A percentile compares a stretch with the other conserved stretches of the same genome.
These are phyloP conservation scores for Leccinum broughii DNA, from an alignment of 768 basidiomycete genomes.

Conservation along the genomic window DNA sequence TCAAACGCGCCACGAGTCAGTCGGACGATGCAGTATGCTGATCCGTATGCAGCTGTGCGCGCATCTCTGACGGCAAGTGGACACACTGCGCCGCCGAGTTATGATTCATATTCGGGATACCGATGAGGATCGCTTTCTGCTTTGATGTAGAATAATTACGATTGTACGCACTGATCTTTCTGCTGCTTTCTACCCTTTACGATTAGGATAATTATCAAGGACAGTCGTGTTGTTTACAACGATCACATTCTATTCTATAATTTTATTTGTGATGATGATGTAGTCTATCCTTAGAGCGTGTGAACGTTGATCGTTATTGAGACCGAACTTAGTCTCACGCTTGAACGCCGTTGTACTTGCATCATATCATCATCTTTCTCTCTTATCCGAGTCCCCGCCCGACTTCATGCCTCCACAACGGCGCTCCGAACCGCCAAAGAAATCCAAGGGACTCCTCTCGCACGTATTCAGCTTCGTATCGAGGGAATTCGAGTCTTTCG, in stretches of 20 bases:
- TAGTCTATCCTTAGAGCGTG: slow-evolving; percentile 4
- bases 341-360: slow-evolving; percentile 6
- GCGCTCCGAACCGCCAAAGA: slow-evolving; percentile 4
- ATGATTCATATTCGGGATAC: slow-evolving; percentile 56
- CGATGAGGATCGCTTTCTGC: slow-evolving; percentile 30
- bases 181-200: slow-evolving; percentile 4
- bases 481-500: slow-evolving; percentile 69
- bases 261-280: slow-evolving; percentile 11
- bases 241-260: slow-evolving; percentile 8
- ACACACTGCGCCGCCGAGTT: slow-evolving; percentile 46
- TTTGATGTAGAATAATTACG: slow-evolving; percentile 5
- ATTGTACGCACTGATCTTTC: slow-evolving; percentile 14
- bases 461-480: slow-evolving; percentile 71
- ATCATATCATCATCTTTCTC: background rate
- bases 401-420: slow-evolving; percentile 15
- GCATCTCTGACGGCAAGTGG: slow-evolving; percentile 46
- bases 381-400: background rate
- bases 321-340: slow-evolving; percentile 21
- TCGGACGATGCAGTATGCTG: slow-evolving; percentile 91
- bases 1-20: slow-evolving; percentile 56
- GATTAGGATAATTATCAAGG: slow-evolving; percentile 13
- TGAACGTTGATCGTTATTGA: slow-evolving; percentile 12
- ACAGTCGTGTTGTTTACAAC: slow-evolving; percentile 12
- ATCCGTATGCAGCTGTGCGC: slow-evolving; percentile 83
- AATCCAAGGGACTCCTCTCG: slow-evolving; percentile 48